Evolutionary conservation across 495 filamentous ascomycete species (phyloP).

Genomic region (Jackrogersella minutella): DNA sequence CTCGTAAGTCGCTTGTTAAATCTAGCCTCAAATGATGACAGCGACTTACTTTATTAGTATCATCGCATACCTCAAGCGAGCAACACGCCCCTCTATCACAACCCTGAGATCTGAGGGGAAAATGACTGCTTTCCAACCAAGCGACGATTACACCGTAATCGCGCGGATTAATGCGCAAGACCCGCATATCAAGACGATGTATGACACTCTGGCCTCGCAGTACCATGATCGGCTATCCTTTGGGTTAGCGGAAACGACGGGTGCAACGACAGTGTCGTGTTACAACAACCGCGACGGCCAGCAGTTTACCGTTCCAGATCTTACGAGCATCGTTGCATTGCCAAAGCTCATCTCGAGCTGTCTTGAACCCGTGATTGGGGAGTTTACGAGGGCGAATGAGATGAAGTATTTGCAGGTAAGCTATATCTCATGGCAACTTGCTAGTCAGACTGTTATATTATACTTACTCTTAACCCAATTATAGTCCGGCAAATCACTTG

Average conservation of each 20-base stretch:
- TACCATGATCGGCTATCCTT: conserved; percentile 55
- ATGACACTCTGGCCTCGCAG: conserved; percentile 41
- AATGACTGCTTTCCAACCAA: conserved; percentile 44
- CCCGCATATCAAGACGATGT: conserved; percentile 34
- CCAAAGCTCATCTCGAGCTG: conserved; percentile 50
- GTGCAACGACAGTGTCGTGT: conserved; percentile 46
- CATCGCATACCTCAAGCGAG: conserved; percentile 49
- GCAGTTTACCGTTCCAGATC: conserved; percentile 45
- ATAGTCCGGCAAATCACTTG: conserved; percentile 56
- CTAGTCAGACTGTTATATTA: too few relatives aligned
- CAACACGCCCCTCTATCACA: conserved; percentile 47
- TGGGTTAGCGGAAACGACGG: conserved; percentile 38
- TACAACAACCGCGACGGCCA: conserved; percentile 53
- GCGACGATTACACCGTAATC: conserved; percentile 54
- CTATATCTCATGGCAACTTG: not conserved
- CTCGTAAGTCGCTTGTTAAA: conserved; percentile 40
- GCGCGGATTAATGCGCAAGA: conserved; percentile 46
- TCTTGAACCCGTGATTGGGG: conserved; percentile 50
- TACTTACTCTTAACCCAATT: too few relatives aligned
- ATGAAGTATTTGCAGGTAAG: conserved; percentile 51
- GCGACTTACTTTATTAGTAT: conserved; percentile 45
- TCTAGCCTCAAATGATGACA: not conserved
- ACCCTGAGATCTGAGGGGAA: conserved; percentile 39
- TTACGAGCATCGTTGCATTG: conserved; percentile 42
- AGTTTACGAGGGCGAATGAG: conserved; percentile 56